A percentile compares a stretch with the other conserved stretches of the same genome.
Conservation (phyloP, 2,329 filamentous ascomycete genomes). For the Gyromitra esculenta region DNA sequence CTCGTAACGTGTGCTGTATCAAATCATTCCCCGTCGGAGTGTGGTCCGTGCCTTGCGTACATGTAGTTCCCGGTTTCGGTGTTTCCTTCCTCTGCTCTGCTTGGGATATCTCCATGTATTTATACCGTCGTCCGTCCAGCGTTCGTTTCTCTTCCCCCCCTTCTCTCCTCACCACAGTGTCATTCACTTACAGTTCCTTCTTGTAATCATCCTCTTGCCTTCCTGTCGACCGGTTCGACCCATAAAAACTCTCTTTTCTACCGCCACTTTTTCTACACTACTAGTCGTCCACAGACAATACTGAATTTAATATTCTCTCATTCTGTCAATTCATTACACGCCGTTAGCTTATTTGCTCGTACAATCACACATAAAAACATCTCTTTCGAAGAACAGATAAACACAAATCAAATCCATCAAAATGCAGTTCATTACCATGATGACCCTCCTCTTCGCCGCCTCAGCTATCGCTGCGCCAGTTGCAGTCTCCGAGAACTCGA, state of each 20-base stretch:
- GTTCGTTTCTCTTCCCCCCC: constrained; percentile 22
- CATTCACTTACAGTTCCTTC: constrained; percentile 47
- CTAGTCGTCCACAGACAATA: constrained; percentile 4
- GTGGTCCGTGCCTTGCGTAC: constrained; percentile 12
- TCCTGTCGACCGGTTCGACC: constrained; percentile 51
- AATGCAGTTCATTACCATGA: constrained; percentile 48
- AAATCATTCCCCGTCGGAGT: constrained; percentile 7
- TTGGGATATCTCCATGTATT: constrained; percentile 31
- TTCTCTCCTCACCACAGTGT: constrained; percentile 44
- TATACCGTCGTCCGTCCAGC: constrained; percentile 31
- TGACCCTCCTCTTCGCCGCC: constrained; percentile 45
- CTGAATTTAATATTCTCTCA: constrained; percentile 16
- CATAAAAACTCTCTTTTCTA: constrained; percentile 41
- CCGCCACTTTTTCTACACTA: constrained; percentile 7
- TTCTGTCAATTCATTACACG: constrained; percentile 15
- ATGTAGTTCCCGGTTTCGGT: constrained; percentile 1
- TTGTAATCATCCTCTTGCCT: constrained; percentile 39
- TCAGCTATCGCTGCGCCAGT: constrained; percentile 44
- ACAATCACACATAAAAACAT: constrained; percentile 12
- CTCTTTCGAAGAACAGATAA: constrained; percentile 40
- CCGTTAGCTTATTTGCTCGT: neutral
- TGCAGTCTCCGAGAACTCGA: neutral
- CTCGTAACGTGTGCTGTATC: constrained; percentile 39
- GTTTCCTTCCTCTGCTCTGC: constrained; percentile 1
- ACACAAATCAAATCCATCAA: constrained; percentile 37